Evolutionary conservation across 805 yeast species (phyloP), one percentile per base, ranked within the genome.

Genomic region (Metschnikowia matae): DNA sequence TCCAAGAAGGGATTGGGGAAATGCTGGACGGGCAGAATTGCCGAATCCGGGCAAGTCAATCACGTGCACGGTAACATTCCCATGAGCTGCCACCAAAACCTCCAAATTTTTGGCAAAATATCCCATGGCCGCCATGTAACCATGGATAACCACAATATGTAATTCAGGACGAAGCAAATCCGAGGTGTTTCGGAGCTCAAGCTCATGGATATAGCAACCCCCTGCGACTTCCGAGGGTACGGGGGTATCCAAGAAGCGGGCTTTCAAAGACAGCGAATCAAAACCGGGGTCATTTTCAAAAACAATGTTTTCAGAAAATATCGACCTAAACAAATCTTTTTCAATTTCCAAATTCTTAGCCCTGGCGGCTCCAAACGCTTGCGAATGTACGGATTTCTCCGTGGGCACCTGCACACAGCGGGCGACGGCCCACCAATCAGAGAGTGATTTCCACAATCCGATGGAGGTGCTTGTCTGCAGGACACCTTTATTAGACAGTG

Each of bases 91-190:
- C 20, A 66, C 59, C n/a, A 72, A 49, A 2, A 52, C 52, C 50
- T 70, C 76, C 23, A 70, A 57, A 47, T 72, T 73, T 55, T 70
- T 70, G 47, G 71, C 59, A 47, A 70, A 72, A 55, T 66, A 73
- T 4, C 77, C 77, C 52, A 68, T 56, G 1, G 77, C 75, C 2
- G 77, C 77, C 77, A 73, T 72, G 54, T 71, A 73, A 5, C 77
- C 77, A 51, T 73, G 77, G 15, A 72, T 64, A 0, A 73, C 54
- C 7, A 73, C 76, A 4, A 70, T 45, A 41, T 68, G 59, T 3
- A 47, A 45, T 14, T 45, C 40, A 0, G 60, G 56, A 4, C 46
- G 48, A 6, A 38, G 32, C 15, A 40, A 34, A 13, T 54, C 52
- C 13, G 57, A 38, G 13, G 54, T 55, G 51, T 68, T 68, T 41